phyloP scores from a whole-genome alignment of 2,329 filamentous ascomycete genomes.

The Curvularia lunata region DNA sequence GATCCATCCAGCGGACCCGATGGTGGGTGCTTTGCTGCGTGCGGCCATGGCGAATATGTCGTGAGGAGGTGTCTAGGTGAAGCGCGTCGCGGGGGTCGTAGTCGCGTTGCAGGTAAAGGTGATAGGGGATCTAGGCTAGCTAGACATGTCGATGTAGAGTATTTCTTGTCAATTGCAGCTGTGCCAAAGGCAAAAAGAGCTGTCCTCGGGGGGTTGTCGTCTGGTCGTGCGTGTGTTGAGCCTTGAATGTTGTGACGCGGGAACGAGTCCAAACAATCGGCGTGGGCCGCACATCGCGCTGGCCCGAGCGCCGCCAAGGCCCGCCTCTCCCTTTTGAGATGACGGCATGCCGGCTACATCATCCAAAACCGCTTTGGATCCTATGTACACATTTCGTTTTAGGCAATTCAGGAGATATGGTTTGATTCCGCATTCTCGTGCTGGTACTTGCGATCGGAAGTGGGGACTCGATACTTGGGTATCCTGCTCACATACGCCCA shows the following conservation, averaged over 20 bases:
- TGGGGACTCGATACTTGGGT: not conserved
- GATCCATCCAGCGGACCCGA: slow-evolving; percentile 87
- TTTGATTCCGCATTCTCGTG: too few species aligned
- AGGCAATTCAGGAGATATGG: not conserved
- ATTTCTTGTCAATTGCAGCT: slow-evolving; percentile 19
- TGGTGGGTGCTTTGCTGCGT: slow-evolving; percentile 56
- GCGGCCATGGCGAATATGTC: slow-evolving; percentile 37
- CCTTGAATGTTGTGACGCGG: slow-evolving; percentile 26
- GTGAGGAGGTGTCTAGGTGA: slow-evolving; percentile 15
- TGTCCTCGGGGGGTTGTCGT: slow-evolving; percentile 18
- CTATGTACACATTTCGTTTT: not conserved
- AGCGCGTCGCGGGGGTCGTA: slow-evolving; percentile 35
- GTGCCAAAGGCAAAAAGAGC: slow-evolving; percentile 21
- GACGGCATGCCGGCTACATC: slow-evolving; percentile 1
- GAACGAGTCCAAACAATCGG: slow-evolving; percentile 31
- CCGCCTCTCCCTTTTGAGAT: slow-evolving; percentile 10
- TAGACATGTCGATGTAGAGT: slow-evolving; percentile 27
- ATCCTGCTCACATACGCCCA: not conserved
- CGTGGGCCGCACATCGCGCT: slow-evolving; percentile 21
- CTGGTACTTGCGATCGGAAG: not conserved
- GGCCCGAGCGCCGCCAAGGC: slow-evolving; percentile 25
- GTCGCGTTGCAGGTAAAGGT: slow-evolving; percentile 18
- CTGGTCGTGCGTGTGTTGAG: slow-evolving; percentile 19
- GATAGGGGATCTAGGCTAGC: slow-evolving; percentile 18
- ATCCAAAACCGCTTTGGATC: not conserved